Conservation (phyloP, 805 yeast species). For the Kurtzmaniella cleridarum region DNA sequence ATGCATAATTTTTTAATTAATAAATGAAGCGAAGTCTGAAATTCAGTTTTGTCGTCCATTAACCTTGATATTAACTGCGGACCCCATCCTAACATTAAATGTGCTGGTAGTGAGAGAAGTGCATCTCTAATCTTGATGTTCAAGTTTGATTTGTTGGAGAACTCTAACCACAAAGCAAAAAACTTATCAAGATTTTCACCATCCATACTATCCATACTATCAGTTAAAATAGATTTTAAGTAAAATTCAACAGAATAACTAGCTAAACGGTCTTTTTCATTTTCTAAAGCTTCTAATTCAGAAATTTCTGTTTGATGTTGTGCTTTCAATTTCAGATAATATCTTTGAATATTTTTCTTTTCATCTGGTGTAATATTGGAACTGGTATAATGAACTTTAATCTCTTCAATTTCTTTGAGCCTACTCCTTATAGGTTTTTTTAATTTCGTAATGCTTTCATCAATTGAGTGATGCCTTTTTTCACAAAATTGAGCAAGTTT, state of each 20-base stretch:
- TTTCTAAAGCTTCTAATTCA: slow-evolving; percentile 35
- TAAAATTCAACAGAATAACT: slow-evolving; percentile 55
- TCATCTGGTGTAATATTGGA: slow-evolving; percentile 39
- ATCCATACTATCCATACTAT: slow-evolving; percentile 23
- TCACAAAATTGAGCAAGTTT: slow-evolving; percentile 72
- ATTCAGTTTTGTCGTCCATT: slow-evolving; percentile 40
- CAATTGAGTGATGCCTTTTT: slow-evolving; percentile 38
- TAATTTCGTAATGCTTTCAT: slow-evolving; percentile 39
- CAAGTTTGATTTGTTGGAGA: slow-evolving; percentile 40
- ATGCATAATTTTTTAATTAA: slow-evolving; percentile 43
- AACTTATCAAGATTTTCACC: slow-evolving; percentile 67
- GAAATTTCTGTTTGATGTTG: slow-evolving; percentile 47
- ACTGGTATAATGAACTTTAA: slow-evolving; percentile 40
- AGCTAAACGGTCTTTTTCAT: slow-evolving; percentile 39
- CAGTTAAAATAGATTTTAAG: slow-evolving; percentile 43
- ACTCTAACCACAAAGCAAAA: slow-evolving; percentile 78
- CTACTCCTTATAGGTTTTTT: slow-evolving; percentile 38
- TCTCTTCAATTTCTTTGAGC: slow-evolving; percentile 42
- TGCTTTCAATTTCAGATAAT: slow-evolving; percentile 41
- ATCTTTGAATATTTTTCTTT: slow-evolving; percentile 47
- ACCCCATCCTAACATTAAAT: slow-evolving; percentile 72
- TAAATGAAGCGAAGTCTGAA: slow-evolving; percentile 49
- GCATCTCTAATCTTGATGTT: slow-evolving; percentile 36
- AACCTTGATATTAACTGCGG: slow-evolving; percentile 76
- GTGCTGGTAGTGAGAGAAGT: slow-evolving; percentile 44